Evolutionary conservation across 768 basidiomycete species (phyloP).

Genomic region (Pleurotus platypus): DNA sequence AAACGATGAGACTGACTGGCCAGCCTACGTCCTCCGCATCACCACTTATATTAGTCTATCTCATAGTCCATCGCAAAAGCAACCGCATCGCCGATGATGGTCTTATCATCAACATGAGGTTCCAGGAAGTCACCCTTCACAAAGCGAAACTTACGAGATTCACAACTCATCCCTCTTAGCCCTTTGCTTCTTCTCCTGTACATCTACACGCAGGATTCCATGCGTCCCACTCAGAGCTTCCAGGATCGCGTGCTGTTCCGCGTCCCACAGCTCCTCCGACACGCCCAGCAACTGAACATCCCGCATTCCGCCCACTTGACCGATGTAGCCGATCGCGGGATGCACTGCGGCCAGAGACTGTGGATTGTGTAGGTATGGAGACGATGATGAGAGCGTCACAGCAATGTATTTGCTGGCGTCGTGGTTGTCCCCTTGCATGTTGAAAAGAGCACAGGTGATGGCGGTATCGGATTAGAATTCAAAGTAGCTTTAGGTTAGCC

Average conservation of each 20-base stretch:
- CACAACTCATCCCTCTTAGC: slow-evolving; percentile 33
- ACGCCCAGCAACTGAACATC: slow-evolving; percentile 45
- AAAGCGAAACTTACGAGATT: neutral
- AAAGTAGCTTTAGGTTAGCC: neutral
- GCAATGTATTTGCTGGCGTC: slow-evolving; percentile 38
- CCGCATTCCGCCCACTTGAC: slow-evolving; percentile 36
- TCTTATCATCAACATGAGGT: too few species aligned
- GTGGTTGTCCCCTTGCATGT: slow-evolving; percentile 27
- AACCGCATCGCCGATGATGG: too few species aligned
- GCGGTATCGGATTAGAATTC: neutral
- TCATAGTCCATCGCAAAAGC: too few species aligned
- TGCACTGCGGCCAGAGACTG: slow-evolving; percentile 26
- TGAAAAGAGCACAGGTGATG: slow-evolving; percentile 2
- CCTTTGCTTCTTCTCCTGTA: slow-evolving; percentile 31
- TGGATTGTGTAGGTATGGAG: slow-evolving; percentile 27
- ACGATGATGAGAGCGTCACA: slow-evolving; percentile 33
- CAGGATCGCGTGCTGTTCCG: slow-evolving; percentile 26
- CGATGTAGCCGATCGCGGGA: slow-evolving; percentile 31
- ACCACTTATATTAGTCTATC: too few species aligned
- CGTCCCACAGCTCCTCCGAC: slow-evolving; percentile 33
- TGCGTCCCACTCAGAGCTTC: slow-evolving; percentile 21
- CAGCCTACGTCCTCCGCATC: too few species aligned
- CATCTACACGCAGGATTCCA: slow-evolving; percentile 32
- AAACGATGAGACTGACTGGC: too few species aligned
- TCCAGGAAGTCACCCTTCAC: too few species aligned